Evolutionary conservation across 1,284 basidiomycete genomes (phyloP).

Genomic region (Ceratobasidium sp.): DNA sequence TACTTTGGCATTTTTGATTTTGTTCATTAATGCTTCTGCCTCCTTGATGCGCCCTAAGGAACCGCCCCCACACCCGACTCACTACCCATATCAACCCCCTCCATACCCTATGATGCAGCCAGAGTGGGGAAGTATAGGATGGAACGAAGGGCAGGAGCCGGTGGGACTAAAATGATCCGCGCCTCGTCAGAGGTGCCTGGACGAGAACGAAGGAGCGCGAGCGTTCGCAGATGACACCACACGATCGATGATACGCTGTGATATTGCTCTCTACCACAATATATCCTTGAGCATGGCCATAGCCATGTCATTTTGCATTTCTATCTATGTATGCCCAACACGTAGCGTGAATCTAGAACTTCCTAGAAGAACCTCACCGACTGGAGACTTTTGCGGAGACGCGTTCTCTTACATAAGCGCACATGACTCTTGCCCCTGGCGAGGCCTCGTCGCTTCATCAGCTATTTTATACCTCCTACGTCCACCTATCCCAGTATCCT

Average conservation of each 20-base stretch:
- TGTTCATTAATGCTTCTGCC: slow-evolving; percentile 83
- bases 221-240: slow-evolving; percentile 12
- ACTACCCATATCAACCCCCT: slow-evolving; percentile 6
- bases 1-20: slow-evolving; percentile 78
- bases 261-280: neutral
- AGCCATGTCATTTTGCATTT: neutral
- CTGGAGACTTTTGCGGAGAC: neutral
- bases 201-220: neutral
- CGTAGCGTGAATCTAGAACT: slow-evolving; percentile 20
- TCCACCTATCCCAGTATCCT: neutral
- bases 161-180: slow-evolving; percentile 18
- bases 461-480: neutral
- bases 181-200: slow-evolving; percentile 18
- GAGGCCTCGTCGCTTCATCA: slow-evolving; percentile 2
- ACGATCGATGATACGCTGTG: neutral
- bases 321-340: neutral
- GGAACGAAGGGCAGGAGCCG: slow-evolving; percentile 16
- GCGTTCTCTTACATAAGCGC: slow-evolving; percentile 27
- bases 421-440: slow-evolving; percentile 21
- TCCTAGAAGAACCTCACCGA: neutral
- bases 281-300: neutral
- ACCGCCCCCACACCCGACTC: neutral
- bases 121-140: slow-evolving; percentile 7
- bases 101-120: slow-evolving; percentile 29
- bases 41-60: slow-evolving; percentile 71